Base-by-base conservation (phyloP, 2,329 filamentous ascomycete genomes). In the Calonectria leucothoes region DNA sequence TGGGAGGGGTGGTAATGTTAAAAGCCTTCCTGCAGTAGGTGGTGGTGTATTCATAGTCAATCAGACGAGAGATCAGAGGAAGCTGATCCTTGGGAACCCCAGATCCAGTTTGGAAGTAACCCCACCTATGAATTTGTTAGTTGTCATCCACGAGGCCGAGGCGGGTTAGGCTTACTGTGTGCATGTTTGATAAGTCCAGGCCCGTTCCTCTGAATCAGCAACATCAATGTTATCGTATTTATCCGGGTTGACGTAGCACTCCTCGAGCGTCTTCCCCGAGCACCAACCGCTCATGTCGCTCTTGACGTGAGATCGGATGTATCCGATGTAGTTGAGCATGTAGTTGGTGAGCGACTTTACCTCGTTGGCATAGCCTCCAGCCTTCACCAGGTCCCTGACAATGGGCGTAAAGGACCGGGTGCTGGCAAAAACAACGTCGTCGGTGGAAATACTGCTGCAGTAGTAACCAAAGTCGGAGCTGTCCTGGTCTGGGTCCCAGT, bases 21-120 rank as follows among this genome's bases (percentile, higher is more conserved):
- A 95, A 97, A 0, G 90, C 90, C 10, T 90, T 86, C 1, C 87
- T 87, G 85, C 95, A 97, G 77, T 92, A 86, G 4, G 89, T 82
- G 0, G 90, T 91, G 3, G 87, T 82, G 82, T 92, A 95, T 3
- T 92, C 87, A 1, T 95, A 79, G 74, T 92, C 90, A 42, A 95
- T 87, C 4, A 91, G 87, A 17, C 95, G 92, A 0, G 94, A 96
- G 64, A 97, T 87, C 7, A 97, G 83, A 0, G 95, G 93, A 1
- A 93, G 88, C 68, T 92, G 88, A 71, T 90, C 85, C 0, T 85
- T 78, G 0, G 94, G 94, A 0, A 92, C 91, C 31, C 92, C 91
- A 6, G 91, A 92, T 61, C 95, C 94, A 0, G 93, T 95, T 76
- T 93, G 90, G 64, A 96, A 91, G 84, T 91, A 97, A 12, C 94